Evolutionary conservation across 768 basidiomycete genomes (phyloP).

Genomic region (Botryobasidium botryosum): DNA sequence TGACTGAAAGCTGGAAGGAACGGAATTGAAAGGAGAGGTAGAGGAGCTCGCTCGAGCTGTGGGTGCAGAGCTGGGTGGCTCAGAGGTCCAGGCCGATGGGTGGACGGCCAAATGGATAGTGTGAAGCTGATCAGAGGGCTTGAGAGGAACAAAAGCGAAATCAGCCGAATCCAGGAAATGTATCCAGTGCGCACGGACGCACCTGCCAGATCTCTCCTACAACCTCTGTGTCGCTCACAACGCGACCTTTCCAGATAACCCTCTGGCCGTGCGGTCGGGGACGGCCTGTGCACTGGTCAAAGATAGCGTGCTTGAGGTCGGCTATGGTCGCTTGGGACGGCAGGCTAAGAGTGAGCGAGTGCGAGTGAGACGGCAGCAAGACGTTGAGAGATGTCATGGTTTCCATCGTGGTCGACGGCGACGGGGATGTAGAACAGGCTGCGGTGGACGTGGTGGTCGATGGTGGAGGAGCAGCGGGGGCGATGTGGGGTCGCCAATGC

Average conservation of each 20-base stretch:
- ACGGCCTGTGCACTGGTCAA: slow-evolving; percentile 1
- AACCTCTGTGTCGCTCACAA: neutral
- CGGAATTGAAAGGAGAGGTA: neutral
- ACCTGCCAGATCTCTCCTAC: neutral
- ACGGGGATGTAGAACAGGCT: no score
- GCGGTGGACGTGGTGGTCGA: no score
- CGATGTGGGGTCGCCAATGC: no score
- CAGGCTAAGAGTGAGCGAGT: neutral
- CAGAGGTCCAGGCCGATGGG: neutral
- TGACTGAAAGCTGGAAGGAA: slow-evolving; percentile 1
- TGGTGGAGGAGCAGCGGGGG: no score
- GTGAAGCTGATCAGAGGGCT: neutral
- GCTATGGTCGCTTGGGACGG: neutral
- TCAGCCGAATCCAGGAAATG: no score
- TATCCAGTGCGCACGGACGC: neutral
- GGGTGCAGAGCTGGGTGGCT: neutral
- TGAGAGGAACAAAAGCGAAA: neutral
- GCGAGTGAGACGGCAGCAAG: slow-evolving; percentile 1
- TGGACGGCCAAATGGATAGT: slow-evolving; percentile 1
- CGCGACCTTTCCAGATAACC: neutral
- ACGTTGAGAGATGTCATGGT: neutral
- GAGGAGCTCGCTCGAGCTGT: neutral
- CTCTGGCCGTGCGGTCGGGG: neutral
- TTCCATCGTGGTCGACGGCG: no score
- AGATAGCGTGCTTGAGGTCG: slow-evolving; percentile 2